A percentile compares a stretch with the other conserved stretches of the same genome.
These are phyloP conservation scores for Tetracladium marchalianum DNA, from an alignment of 495 filamentous ascomycete species.

Conservation along the genomic window DNA sequence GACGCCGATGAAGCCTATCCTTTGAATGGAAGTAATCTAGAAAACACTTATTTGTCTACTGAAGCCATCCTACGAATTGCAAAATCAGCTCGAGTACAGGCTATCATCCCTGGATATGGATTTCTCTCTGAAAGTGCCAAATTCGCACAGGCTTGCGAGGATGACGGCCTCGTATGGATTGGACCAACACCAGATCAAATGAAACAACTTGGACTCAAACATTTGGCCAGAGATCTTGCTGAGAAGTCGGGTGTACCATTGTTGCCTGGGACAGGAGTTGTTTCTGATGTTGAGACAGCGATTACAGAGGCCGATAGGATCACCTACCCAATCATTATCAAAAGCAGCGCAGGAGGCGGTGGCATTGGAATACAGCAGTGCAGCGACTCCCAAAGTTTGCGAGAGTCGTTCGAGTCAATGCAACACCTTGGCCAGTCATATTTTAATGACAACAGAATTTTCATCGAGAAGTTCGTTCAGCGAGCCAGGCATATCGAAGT, in stretches of 20 bases:
- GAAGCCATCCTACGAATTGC: constrained; percentile 69
- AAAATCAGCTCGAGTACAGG: constrained; percentile 67
- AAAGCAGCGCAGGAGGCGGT: constrained; percentile 48
- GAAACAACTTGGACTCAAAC: constrained; percentile 93
- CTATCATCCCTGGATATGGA: constrained; percentile 90
- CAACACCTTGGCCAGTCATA: constrained; percentile 13
- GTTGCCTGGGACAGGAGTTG: constrained; percentile 56
- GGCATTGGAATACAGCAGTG: constrained; percentile 40
- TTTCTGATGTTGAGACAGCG: neutral
- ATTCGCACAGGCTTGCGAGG: constrained; percentile 76
- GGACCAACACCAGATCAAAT: constrained; percentile 84
- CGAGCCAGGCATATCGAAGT: constrained; percentile 55
- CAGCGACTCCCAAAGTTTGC: constrained; percentile 26
- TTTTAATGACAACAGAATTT: constrained; percentile 12
- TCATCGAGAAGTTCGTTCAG: constrained; percentile 13
- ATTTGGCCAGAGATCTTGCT: constrained; percentile 84
- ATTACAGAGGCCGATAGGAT: constrained; percentile 1
- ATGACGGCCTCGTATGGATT: constrained; percentile 84
- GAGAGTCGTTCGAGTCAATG: constrained; percentile 31
- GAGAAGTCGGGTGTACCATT: constrained; percentile 80
- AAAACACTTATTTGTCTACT: constrained; percentile 10
- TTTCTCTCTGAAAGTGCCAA: constrained; percentile 87
- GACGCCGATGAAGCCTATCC: constrained; percentile 40
- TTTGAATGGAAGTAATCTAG: constrained; percentile 33
- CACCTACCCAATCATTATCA: constrained; percentile 35